Conservation (phyloP, 2,329 filamentous ascomycete species). For the Emericellopsis cladophorae region DNA sequence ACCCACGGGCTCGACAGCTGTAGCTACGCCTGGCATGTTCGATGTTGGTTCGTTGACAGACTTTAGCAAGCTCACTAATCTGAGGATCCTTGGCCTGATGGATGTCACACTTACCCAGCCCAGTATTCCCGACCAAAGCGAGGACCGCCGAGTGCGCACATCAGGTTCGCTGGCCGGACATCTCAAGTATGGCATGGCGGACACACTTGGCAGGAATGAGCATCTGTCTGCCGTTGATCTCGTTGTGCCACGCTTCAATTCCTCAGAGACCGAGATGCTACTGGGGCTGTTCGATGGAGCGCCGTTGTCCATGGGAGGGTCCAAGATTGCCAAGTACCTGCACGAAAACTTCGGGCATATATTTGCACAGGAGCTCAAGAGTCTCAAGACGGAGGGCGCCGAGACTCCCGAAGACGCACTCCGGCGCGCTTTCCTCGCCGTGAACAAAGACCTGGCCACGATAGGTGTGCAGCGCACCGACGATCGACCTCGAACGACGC, state of each 20-base stretch:
- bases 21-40: slow-evolving; percentile 27
- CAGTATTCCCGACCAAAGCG: slow-evolving; percentile 86
- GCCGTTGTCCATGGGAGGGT: slow-evolving; percentile 75
- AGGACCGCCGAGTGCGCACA: slow-evolving; percentile 91
- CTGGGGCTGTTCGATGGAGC: slow-evolving; percentile 96
- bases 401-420: slow-evolving; percentile 78
- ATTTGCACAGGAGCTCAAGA: slow-evolving; percentile 71
- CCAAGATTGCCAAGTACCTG: slow-evolving; percentile 89
- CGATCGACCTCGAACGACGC: slow-evolving; percentile 51
- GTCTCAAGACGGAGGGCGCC: slow-evolving; percentile 48
- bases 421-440: slow-evolving; percentile 68
- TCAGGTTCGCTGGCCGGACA: slow-evolving; percentile 87
- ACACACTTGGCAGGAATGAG: slow-evolving; percentile 84
- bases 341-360: slow-evolving; percentile 90
- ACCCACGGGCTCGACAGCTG: slow-evolving; percentile 8
- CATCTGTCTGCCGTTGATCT: slow-evolving; percentile 93
- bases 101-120: slow-evolving; percentile 92
- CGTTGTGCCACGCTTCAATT: slow-evolving; percentile 83
- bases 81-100: slow-evolving; percentile 88
- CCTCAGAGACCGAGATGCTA: slow-evolving; percentile 79
- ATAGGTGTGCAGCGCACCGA: slow-evolving; percentile 71
- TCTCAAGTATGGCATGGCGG: slow-evolving; percentile 93
- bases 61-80: slow-evolving; percentile 72
- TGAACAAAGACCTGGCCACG: slow-evolving; percentile 91
- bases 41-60: slow-evolving; percentile 65